Evolutionary conservation across 2,329 filamentous ascomycete species (phyloP).

Genomic region (Xylaria sp.): DNA sequence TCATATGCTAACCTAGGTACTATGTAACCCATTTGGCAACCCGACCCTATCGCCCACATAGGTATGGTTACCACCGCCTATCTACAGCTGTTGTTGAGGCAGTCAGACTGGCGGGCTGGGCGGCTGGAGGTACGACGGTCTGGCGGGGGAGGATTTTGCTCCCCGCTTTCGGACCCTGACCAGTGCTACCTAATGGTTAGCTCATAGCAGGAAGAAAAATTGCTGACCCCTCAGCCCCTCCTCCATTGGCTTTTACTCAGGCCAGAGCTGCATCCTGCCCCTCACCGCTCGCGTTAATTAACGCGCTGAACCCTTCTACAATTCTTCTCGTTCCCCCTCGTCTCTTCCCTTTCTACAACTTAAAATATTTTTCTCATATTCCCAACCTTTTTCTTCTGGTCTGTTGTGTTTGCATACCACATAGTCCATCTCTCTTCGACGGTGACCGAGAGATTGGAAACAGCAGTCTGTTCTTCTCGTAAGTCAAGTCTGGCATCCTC

Average conservation of each 20-base stretch:
- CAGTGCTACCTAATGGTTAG: conserved; percentile 16
- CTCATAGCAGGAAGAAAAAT: conserved; percentile 25
- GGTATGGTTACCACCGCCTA: neutral
- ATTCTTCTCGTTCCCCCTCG: conserved; percentile 3
- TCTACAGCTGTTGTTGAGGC: neutral
- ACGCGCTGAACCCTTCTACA: conserved; percentile 9
- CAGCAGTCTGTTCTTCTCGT: conserved; percentile 32
- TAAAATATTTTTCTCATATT: conserved; percentile 5
- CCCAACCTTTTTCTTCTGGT: conserved; percentile 9
- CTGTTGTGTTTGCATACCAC: conserved; percentile 24
- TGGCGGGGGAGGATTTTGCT: conserved; percentile 12
- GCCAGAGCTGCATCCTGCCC: conserved; percentile 19
- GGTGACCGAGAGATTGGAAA: conserved; percentile 28
- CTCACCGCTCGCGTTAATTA: conserved; percentile 20
- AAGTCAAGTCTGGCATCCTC: conserved; percentile 14
- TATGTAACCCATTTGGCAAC: neutral
- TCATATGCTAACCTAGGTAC: no score
- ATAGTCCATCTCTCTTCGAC: conserved; percentile 16
- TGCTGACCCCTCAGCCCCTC: conserved; percentile 27
- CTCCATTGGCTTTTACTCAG: conserved; percentile 3
- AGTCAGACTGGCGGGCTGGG: neutral
- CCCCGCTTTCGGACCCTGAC: conserved; percentile 32
- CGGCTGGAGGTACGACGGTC: conserved; percentile 1
- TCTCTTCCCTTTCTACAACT: conserved; percentile 17
- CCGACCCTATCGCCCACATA: no score